Base-by-base conservation (phyloP, 2,329 filamentous ascomycete species). In the Pseudogymnoascus sp. region DNA sequence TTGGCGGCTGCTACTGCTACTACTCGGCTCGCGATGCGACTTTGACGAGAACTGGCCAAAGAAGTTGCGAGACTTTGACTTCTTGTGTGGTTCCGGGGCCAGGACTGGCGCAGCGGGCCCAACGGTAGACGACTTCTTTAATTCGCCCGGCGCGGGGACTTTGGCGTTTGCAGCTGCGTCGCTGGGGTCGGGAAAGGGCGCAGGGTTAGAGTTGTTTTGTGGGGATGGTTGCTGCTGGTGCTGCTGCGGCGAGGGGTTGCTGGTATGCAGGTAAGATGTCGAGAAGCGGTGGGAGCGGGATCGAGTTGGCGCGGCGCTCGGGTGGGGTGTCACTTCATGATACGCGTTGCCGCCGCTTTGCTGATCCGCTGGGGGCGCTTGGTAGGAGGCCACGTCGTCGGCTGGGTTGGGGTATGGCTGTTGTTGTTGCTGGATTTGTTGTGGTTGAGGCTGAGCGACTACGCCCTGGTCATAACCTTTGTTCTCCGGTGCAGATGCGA, bases 151-250 rank as follows among this genome's bases (percentile, higher is more conserved):
- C 38, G n/a, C 38, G 36, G 69, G 65, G 26, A 61, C 63, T 60
- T 71, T 64, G 61, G 73, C 69, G 64, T 73, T 72, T 26, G 64
- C 67, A 63, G 71, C 71, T 19, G 62, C 65, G 63, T 65, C 63
- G 15, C 61, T 21, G 15, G 53, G 62, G 44, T 59, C 66, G 66
- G 26, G 53, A 60, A 44, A 42, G 63, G 62, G 64, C 63, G 62
- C 38, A 40, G 38, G 38, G 38, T 40, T n/a, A 19, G 15, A n/a
- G 8, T n/a, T 19, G 38, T 40, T 40, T 19, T 40, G 38, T 19
- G 38, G 38, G 38, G 63, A 53, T 63, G 62, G 35, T 66, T 66
- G 64, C 15, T 31, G 44, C 15, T 65, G 65, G 19, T 67, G 67
- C 36, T 66, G 64, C 15, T 66, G 67, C 38, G 38, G 15, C 38